Evolutionary conservation across 2,329 filamentous ascomycete genomes (phyloP).

Genomic region (Davidsoniella australis): DNA sequence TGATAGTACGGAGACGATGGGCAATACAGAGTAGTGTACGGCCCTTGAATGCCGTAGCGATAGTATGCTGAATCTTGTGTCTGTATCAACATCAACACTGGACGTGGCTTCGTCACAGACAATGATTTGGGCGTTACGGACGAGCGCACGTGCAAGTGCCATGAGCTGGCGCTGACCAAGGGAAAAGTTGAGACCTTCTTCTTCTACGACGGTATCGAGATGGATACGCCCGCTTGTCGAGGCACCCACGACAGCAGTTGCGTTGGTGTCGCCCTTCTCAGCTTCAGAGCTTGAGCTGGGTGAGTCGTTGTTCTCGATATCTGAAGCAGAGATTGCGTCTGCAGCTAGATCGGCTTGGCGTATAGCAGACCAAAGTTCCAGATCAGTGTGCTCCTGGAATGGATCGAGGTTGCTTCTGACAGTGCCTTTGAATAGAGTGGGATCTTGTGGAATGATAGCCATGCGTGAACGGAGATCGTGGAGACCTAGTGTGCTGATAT

Average conservation of each 20-base stretch:
- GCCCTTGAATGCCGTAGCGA: slow-evolving; percentile 67
- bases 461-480: slow-evolving; percentile 59
- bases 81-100: slow-evolving; percentile 88
- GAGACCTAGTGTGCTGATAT: slow-evolving; percentile 58
- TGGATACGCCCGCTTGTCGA: slow-evolving; percentile 39
- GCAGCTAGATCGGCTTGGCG: slow-evolving; percentile 59
- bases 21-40: slow-evolving; percentile 87
- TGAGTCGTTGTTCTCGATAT: slow-evolving; percentile 6
- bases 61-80: slow-evolving; percentile 86
- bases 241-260: background rate
- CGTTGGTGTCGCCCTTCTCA: slow-evolving; percentile 13
- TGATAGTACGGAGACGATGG: slow-evolving; percentile 79
- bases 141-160: slow-evolving; percentile 80
- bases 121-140: slow-evolving; percentile 77
- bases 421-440: slow-evolving; percentile 67
- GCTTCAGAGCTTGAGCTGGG: slow-evolving; percentile 19
- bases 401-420: slow-evolving; percentile 67
- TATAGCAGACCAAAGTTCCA: slow-evolving; percentile 62
- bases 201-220: slow-evolving; percentile 73
- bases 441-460: slow-evolving; percentile 72
- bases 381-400: slow-evolving; percentile 60
- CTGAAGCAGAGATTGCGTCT: slow-evolving; percentile 22
- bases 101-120: slow-evolving; percentile 94
- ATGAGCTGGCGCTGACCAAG: slow-evolving; percentile 90
- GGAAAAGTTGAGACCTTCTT: slow-evolving; percentile 91